Conservation (phyloP, 2,329 filamentous ascomycete species). For the Bipolaris victoriae region DNA sequence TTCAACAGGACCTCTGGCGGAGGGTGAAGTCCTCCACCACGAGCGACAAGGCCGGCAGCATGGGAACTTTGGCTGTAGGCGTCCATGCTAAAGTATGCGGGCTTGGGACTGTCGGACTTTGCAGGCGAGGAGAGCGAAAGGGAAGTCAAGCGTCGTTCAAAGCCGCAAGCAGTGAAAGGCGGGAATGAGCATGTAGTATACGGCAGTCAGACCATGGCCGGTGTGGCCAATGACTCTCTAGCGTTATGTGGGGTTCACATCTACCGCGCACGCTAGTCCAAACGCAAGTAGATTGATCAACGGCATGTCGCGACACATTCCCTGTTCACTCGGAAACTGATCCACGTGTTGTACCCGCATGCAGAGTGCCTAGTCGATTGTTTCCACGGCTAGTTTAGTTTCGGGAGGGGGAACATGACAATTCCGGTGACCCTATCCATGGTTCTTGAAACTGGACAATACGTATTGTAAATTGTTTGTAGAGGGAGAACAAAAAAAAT, state of each 20-base stretch:
- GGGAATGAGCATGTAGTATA: conserved; percentile 20
- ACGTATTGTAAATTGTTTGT: neutral
- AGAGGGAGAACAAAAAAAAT: neutral
- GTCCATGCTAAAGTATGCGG: conserved; percentile 12
- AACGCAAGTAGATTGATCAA: conserved; percentile 11
- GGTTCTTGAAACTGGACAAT: neutral
- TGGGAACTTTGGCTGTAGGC: conserved; percentile 6
- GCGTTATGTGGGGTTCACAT: conserved; percentile 16
- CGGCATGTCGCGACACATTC: conserved; percentile 1
- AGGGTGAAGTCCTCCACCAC: conserved; percentile 44
- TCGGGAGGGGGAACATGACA: neutral
- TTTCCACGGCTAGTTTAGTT: conserved; percentile 1
- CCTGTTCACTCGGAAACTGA: neutral
- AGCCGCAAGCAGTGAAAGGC: neutral
- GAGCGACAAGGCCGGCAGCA: conserved; percentile 23
- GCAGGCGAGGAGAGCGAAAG: neutral
- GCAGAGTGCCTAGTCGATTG: neutral
- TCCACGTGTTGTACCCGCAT: neutral
- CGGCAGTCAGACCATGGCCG: conserved; percentile 8
- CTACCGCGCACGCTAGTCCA: conserved; percentile 12
- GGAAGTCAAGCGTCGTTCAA: conserved; percentile 6
- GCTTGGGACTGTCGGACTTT: neutral
- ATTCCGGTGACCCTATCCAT: neutral
- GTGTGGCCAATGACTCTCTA: conserved; percentile 11
- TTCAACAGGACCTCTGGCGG: conserved; percentile 50